Evolutionary conservation across 371 early-diverging fungal species (phyloP), one percentile per base, ranked within the genome.

Genomic region (Mucor lusitanicus): DNA sequence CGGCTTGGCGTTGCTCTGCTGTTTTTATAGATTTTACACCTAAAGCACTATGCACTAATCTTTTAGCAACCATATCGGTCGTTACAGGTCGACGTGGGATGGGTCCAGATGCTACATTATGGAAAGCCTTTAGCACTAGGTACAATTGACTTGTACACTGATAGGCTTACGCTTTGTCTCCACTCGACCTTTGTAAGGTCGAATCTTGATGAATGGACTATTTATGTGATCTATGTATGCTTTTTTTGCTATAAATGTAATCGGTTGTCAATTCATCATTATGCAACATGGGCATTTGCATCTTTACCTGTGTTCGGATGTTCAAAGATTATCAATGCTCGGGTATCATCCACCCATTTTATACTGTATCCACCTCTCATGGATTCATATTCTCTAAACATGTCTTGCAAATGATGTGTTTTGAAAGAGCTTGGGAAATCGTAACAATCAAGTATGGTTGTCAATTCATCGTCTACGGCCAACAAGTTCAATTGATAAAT

Each of bases 321-420:
- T 46, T 89, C 87, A 80, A 91, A 91, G 27, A 88, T 82, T 35
- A 88, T 90, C 30, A 91, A 77, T 28, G 91, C 91, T 42, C 89
- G 81, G 13, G 89, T 89, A 65, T 90, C 89, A 63, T 84, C 82
- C 39, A 91, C 68, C 91, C 91, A 91, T 68, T 91, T 91, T 59
- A 91, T 88, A 69, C 85, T 81, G 71, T 89, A 90, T 8, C 91
- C 91, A 35, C 91, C 91, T 58, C 84, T 81, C 68, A 82, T 77
- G 30, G 74, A 73, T 69, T 83, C 86, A 32, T 74, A 86, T n/a
- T 78, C 66, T 37, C 78, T 68, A 69, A 86, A 86, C 65, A 86
- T 84, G 32, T 86, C 85, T 37, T 80, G 82, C 30, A 86, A 65
- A 57, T 86, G 82, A 59, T 78, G 72, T 13, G 86, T 85, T 67